Percentiles rank a stretch among this genome's conserved stretches.
Evolutionary conservation across 1,139 yeast genomes (phyloP).

Genomic region (Kodamaea ohmeri): DNA sequence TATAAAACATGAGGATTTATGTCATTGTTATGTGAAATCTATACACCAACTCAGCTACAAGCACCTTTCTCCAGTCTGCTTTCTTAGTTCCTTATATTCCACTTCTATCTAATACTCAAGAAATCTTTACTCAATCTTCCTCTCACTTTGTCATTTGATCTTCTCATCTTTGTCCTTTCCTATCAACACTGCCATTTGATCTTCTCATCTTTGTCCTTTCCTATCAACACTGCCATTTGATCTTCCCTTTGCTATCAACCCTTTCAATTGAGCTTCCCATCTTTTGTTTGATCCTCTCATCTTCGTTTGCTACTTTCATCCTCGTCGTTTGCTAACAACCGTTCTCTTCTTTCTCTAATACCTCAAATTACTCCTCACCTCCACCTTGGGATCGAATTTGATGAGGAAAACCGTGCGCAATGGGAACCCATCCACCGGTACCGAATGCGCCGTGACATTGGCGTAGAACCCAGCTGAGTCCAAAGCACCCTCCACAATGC

Average conservation of each 20-base stretch:
- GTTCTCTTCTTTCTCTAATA: constrained; percentile 5
- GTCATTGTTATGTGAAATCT: too few relatives aligned
- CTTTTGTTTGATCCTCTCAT: too few relatives aligned
- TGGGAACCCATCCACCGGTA: constrained; percentile 62
- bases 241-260: too few relatives aligned
- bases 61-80: neutral
- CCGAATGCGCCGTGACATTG: constrained; percentile 83
- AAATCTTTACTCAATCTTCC: too few relatives aligned
- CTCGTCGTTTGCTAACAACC: neutral
- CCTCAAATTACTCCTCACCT: constrained; percentile 50
- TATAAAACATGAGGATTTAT: too few relatives aligned
- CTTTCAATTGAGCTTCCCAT: too few relatives aligned
- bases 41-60: too few relatives aligned
- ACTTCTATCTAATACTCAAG: too few relatives aligned
- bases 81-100: neutral
- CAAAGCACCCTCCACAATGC: constrained; percentile 85
- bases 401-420: constrained; percentile 80
- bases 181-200: too few relatives aligned
- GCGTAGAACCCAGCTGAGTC: constrained; percentile 81
- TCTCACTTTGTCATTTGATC: neutral
- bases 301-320: neutral
- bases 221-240: too few relatives aligned
- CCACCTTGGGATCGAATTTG: constrained; percentile 63
- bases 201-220: too few relatives aligned
- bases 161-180: too few relatives aligned